Conservation (phyloP, 2,329 filamentous ascomycete species). For the Clonostachys byssicola region DNA sequence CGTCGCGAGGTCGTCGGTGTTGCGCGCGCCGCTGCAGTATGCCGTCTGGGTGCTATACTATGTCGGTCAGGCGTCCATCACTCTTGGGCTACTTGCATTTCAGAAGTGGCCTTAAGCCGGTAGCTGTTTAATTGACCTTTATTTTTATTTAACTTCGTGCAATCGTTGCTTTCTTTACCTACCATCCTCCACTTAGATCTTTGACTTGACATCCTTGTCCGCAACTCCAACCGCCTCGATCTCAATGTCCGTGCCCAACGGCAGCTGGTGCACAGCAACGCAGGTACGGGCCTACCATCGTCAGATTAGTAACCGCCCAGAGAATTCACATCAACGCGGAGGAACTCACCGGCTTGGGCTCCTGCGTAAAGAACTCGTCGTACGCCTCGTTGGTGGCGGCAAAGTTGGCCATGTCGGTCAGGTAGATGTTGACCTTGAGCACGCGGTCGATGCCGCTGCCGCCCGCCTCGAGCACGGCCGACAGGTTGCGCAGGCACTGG, state of each 20-base stretch:
- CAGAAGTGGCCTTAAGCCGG: too few relatives aligned
- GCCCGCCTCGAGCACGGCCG: conserved; percentile 54
- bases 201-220: not conserved
- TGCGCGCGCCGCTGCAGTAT: conserved; percentile 21
- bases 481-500: conserved; percentile 55
- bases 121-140: too few relatives aligned
- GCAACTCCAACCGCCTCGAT: conserved; percentile 45
- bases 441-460: conserved; percentile 56
- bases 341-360: conserved; percentile 39
- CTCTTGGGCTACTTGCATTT: not conserved
- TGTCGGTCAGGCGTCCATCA: conserved; percentile 24
- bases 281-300: conserved; percentile 49
- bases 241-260: conserved; percentile 67
- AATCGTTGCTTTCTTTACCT: too few relatives aligned
- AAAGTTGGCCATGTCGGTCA: conserved; percentile 64
- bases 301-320: not conserved
- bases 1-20: conserved; percentile 11
- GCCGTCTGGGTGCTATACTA: conserved; percentile 29
- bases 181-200: not conserved
- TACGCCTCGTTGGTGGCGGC: conserved; percentile 54
- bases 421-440: conserved; percentile 65
- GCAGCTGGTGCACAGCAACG: conserved; percentile 70
- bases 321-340: not conserved
- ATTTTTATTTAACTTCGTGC: too few relatives aligned
- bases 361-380: conserved; percentile 37